phyloP scores from a whole-genome alignment of 495 filamentous ascomycete species.

The Barbatosphaeria neglecta region DNA sequence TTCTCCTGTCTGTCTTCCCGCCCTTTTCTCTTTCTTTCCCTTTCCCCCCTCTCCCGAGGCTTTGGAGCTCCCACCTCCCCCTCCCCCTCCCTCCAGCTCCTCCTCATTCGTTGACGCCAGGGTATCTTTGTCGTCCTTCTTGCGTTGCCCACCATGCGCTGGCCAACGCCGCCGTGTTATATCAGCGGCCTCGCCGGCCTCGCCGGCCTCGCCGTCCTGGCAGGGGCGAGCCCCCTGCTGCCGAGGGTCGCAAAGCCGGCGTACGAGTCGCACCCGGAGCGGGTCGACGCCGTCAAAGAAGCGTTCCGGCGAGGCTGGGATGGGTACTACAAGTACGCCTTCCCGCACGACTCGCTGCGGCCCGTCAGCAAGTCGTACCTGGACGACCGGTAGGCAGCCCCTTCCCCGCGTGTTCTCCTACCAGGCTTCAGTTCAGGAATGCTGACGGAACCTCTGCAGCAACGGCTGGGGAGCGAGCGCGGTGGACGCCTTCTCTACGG shows the following conservation, averaged over 20 bases:
- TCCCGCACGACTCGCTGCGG: conserved; percentile 64
- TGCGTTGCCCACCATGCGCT: conserved; percentile 8
- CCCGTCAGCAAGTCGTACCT: conserved; percentile 52
- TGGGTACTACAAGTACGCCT: conserved; percentile 71
- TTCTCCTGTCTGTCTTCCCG: not conserved
- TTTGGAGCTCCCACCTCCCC: not conserved
- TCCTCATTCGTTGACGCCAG: not conserved
- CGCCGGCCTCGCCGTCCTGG: conserved; percentile 10
- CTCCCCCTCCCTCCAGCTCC: not conserved
- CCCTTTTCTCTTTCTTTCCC: not conserved
- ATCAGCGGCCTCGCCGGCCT: no score
- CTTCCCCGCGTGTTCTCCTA: not conserved
- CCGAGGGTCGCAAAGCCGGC: not conserved
- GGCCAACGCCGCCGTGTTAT: conserved; percentile 4
- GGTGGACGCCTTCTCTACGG: conserved; percentile 73
- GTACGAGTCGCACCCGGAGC: conserved; percentile 18
- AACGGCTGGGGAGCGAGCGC: conserved; percentile 84
- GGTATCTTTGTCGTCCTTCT: not conserved
- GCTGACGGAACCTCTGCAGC: no score
- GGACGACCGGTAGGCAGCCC: conserved; percentile 52
- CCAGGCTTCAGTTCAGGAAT: no score
- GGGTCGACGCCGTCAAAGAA: conserved; percentile 57
- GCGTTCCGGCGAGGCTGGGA: conserved; percentile 71
- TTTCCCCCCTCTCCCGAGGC: not conserved
- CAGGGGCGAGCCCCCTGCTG: conserved; percentile 6